A percentile compares a stretch with the other conserved stretches of the same genome.
Conservation (phyloP, 805 yeast genomes). For the Kuraishia floccosa region DNA sequence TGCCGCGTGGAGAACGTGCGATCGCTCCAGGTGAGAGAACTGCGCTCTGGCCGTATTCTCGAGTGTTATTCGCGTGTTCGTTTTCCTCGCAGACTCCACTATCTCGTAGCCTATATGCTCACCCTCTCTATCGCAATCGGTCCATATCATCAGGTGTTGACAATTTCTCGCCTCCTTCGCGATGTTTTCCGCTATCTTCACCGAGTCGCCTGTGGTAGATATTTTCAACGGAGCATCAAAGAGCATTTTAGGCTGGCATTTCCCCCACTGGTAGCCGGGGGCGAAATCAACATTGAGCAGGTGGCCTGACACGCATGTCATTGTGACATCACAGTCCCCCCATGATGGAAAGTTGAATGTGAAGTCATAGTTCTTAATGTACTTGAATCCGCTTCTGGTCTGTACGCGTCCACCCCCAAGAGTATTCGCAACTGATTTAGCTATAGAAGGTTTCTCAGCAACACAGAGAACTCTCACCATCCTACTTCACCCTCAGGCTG, state of each 20-base stretch:
- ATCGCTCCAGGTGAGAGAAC: constrained; percentile 77
- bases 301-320: constrained; percentile 94
- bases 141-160: constrained; percentile 80
- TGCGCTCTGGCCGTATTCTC: constrained; percentile 59
- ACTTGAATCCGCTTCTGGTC: constrained; percentile 42
- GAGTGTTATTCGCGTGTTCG: constrained; percentile 32
- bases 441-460: constrained; percentile 95
- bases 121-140: constrained; percentile 97
- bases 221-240: constrained; percentile 56
- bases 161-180: constrained; percentile 48
- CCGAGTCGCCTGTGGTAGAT: constrained; percentile 24
- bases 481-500: too few species aligned
- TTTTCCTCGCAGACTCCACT: constrained; percentile 49
- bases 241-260: constrained; percentile 48
- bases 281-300: constrained; percentile 57
- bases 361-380: constrained; percentile 73
- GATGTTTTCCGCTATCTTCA: constrained; percentile 50
- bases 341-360: constrained; percentile 46
- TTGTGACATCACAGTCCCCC: constrained; percentile 69
- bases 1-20: constrained; percentile 71
- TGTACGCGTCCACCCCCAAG: constrained; percentile 62
- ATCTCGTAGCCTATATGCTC: constrained; percentile 88
- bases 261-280: constrained; percentile 51
- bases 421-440: constrained; percentile 67
- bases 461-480: constrained; percentile 77